Evolutionary conservation across 179 eudicot genomes (phyloP).

Genomic region (Sideroxylon spinosum): DNA sequence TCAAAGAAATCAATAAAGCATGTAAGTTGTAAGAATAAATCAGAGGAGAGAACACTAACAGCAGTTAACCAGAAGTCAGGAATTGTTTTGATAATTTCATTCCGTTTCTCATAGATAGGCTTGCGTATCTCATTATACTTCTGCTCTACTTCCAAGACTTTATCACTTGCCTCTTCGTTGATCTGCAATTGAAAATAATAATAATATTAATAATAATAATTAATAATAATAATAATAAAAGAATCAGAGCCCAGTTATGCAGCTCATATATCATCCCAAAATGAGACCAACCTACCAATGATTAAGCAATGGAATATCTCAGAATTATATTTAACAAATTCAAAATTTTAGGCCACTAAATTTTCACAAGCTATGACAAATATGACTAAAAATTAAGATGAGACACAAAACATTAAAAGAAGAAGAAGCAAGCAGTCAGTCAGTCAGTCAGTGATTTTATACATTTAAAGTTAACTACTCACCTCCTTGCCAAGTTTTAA

Average conservation of each 20-base stretch:
- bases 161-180: conserved; percentile 90
- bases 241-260: neutral
- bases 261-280: neutral
- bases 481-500: neutral
- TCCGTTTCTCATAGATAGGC: conserved; percentile 85
- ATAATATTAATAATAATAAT: neutral
- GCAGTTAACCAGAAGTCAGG: conserved; percentile 99
- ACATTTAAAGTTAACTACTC: neutral
- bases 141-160: conserved; percentile 86
- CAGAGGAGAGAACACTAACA: conserved; percentile 36
- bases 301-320: neutral
- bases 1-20: neutral
- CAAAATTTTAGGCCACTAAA: neutral
- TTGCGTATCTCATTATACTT: conserved; percentile 75
- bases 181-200: conserved; percentile 41
- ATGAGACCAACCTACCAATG: neutral
- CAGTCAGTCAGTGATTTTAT: neutral
- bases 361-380: neutral
- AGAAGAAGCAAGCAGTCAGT: neutral
- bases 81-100: conserved; percentile 65
- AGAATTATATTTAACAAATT: neutral
- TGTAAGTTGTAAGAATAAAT: neutral
- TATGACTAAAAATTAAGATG: neutral
- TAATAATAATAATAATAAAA: neutral
- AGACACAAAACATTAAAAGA: too few species aligned